A percentile compares a stretch with the other conserved stretches of the same genome.
Conservation (phyloP, 805 yeast species). For the Yamadazyma nakazawae region DNA sequence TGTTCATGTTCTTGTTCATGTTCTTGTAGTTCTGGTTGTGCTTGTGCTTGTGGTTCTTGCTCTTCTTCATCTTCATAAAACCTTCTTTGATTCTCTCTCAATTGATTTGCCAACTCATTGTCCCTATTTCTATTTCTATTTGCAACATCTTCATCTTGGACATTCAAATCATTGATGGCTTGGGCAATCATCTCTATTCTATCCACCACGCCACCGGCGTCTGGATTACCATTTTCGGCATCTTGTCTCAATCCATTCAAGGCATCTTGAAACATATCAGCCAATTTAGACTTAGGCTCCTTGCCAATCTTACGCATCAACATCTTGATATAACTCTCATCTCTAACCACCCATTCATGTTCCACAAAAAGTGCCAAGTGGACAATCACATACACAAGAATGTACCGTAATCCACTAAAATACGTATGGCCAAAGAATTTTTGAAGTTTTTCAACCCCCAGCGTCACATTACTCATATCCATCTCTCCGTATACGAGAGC, state of each 20-base stretch:
- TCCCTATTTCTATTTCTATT: constrained; percentile 17
- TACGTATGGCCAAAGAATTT: constrained; percentile 31
- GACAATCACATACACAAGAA: constrained; percentile 38
- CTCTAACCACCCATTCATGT: constrained; percentile 70
- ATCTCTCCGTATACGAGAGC: constrained; percentile 41
- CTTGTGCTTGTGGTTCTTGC: neutral
- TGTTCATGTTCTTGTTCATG: neutral
- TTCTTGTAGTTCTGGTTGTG: neutral
- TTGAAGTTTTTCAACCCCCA: constrained; percentile 17
- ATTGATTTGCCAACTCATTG: constrained; percentile 11
- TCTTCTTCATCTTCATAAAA: constrained; percentile 9
- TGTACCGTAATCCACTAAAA: constrained; percentile 36
- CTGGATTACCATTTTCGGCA: constrained; percentile 18
- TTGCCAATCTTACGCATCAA: constrained; percentile 58
- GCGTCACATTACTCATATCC: constrained; percentile 5
- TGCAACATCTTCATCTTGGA: neutral
- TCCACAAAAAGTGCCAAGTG: constrained; percentile 50
- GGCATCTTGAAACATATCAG: constrained; percentile 34
- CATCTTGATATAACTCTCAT: constrained; percentile 62
- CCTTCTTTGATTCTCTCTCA: constrained; percentile 13
- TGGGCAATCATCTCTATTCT: constrained; percentile 24
- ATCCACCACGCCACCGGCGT: constrained; percentile 23
- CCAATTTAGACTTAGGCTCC: constrained; percentile 42
- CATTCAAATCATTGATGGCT: constrained; percentile 25
- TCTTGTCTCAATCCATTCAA: constrained; percentile 24